Conservation (phyloP, 495 filamentous ascomycete species). For the Podospora bellae-mahoneyi region DNA sequence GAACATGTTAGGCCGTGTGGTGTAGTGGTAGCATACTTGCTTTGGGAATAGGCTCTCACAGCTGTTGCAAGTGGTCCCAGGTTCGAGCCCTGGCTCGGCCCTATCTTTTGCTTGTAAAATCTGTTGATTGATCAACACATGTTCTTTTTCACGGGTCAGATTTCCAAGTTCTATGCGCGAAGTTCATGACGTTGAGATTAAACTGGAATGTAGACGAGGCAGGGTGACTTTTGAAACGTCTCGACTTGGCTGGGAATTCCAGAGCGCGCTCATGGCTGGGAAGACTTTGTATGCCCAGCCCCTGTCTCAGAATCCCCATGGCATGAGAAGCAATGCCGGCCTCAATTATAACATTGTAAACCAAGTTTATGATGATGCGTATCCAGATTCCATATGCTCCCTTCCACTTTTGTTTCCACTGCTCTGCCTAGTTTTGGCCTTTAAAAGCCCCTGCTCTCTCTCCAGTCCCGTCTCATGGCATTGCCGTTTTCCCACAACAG, state of each 20-base stretch:
- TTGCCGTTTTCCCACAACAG: too few species aligned
- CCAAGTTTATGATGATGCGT: background rate
- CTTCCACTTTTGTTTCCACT: background rate
- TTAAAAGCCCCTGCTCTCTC: background rate
- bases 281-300: background rate
- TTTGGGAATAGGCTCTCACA: constrained; percentile 17
- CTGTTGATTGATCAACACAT: too few species aligned
- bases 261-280: background rate
- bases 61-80: constrained; percentile 29
- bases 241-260: background rate
- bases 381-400: background rate
- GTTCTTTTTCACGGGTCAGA: too few species aligned
- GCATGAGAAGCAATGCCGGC: background rate
- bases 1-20: constrained; percentile 18
- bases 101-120: constrained; percentile 1
- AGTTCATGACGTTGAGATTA: too few species aligned
- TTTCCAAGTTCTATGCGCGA: too few species aligned
- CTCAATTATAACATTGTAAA: background rate
- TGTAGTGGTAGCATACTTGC: constrained; percentile 33
- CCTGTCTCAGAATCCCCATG: background rate
- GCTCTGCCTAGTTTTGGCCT: background rate
- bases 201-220: background rate
- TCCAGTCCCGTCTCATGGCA: too few species aligned
- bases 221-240: background rate
- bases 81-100: constrained; percentile 28